These are phyloP conservation scores for Eucalyptus sideroxylon DNA, from an alignment of 345 rosid genomes.

Conservation along the genomic window DNA sequence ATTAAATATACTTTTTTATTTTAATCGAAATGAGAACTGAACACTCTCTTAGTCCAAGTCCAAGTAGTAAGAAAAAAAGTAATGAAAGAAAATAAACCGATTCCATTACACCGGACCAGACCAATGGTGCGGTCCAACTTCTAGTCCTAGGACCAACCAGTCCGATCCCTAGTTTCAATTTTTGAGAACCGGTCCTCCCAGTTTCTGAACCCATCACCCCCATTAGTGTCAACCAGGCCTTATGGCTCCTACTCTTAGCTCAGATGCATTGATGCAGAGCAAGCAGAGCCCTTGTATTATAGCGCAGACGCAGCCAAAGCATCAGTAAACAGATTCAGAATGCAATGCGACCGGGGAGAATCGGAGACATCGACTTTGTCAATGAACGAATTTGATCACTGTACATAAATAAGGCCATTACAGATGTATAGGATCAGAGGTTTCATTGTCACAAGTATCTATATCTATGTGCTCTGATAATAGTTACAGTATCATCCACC, in stretches of 20 bases:
- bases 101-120: rapidly evolving
- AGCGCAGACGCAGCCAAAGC: not conserved
- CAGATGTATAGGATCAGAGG: not conserved
- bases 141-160: no score
- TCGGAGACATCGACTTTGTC: not conserved
- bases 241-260: not conserved
- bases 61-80: no score
- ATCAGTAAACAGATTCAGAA: not conserved
- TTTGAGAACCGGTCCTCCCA: rapidly evolving
- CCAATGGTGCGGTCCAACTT: rapidly evolving
- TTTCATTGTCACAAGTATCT: not conserved
- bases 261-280: not conserved
- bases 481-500: not conserved
- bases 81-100: rapidly evolving
- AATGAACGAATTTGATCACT: slow-evolving; percentile 25
- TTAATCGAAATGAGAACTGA: no score
- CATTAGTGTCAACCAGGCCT: not conserved
- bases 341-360: not conserved
- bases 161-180: rapidly evolving
- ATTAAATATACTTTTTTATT: no score
- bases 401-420: slow-evolving; percentile 8
- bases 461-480: not conserved
- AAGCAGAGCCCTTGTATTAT: not conserved
- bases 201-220: no score
- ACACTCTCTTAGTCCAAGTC: rapidly evolving